A percentile compares a stretch with the other conserved stretches of the same genome.
Evolutionary conservation across 257 asterid species (phyloP).

Genomic region (Verbena officinalis): DNA sequence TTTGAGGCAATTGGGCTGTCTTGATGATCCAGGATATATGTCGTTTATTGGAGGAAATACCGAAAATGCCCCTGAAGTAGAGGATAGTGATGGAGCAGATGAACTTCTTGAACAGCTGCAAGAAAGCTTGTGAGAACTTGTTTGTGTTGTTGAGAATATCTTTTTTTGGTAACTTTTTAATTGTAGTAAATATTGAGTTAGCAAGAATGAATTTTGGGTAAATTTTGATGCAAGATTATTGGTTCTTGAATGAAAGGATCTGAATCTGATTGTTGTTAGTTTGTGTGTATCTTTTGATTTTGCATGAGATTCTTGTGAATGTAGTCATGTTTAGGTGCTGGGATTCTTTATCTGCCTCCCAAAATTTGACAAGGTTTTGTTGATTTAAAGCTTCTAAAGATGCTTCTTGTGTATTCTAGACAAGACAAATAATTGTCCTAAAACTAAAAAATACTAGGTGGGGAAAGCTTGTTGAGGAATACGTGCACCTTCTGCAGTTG

Average conservation of each 20-base stretch:
- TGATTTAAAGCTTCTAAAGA: neutral
- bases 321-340: neutral
- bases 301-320: neutral
- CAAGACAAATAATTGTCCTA: too few relatives aligned
- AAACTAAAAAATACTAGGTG: too few relatives aligned
- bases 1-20: constrained; percentile 60
- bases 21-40: constrained; percentile 58
- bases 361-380: neutral
- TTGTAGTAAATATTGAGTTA: constrained; percentile 27
- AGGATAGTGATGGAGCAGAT: constrained; percentile 37
- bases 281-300: neutral
- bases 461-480: neutral
- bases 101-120: constrained; percentile 57
- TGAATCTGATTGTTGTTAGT: neutral
- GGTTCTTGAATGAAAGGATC: neutral
- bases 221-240: neutral
- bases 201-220: constrained; percentile 20
- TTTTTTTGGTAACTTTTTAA: neutral
- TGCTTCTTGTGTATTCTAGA: too few relatives aligned
- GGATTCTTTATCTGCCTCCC: neutral
- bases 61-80: constrained; percentile 27
- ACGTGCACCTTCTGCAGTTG: neutral
- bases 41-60: constrained; percentile 37
- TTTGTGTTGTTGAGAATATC: constrained; percentile 7
- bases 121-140: constrained; percentile 55